A percentile compares a stretch with the other conserved stretches of the same genome.
phyloP scores from a whole-genome alignment of 129 eudicot genomes.

The Helichrysum umbraculigerum region DNA sequence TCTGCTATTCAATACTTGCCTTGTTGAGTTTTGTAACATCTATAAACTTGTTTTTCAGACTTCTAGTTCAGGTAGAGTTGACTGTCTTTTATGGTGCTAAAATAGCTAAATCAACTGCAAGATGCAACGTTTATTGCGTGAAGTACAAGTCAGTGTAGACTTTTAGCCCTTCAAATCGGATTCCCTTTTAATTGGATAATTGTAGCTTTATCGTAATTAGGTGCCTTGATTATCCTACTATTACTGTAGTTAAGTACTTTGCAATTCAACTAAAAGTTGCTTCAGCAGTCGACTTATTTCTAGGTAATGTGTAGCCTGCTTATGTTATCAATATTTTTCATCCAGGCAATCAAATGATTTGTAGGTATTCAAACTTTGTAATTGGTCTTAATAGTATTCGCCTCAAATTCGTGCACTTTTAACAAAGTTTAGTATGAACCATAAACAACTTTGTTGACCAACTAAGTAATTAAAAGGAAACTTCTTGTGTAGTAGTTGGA shows the following conservation, averaged over 20 bases:
- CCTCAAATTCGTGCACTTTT: too few relatives aligned
- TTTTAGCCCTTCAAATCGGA: neutral
- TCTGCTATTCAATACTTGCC: slow-evolving; percentile 13
- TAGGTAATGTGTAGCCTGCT: too few relatives aligned
- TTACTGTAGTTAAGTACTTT: neutral
- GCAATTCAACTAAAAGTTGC: too few relatives aligned
- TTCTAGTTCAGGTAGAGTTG: slow-evolving; percentile 20
- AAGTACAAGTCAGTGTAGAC: neutral
- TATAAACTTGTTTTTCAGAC: slow-evolving; percentile 14
- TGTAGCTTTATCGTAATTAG: neutral
- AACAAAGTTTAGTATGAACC: too few relatives aligned
- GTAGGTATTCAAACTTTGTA: too few relatives aligned
- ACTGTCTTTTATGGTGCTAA: slow-evolving; percentile 2
- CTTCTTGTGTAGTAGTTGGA: too few relatives aligned
- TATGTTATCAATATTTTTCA: too few relatives aligned
- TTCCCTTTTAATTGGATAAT: neutral
- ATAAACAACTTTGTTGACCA: too few relatives aligned
- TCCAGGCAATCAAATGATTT: too few relatives aligned
- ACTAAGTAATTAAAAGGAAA: too few relatives aligned
- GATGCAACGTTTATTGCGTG: neutral
- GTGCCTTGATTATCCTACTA: neutral
- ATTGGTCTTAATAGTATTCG: too few relatives aligned
- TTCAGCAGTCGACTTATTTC: too few relatives aligned
- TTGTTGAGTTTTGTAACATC: slow-evolving; percentile 40
- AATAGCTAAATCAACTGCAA: neutral